Base-by-base conservation (phyloP, 2,329 filamentous ascomycete species). In the Huntiella omanensis region DNA sequence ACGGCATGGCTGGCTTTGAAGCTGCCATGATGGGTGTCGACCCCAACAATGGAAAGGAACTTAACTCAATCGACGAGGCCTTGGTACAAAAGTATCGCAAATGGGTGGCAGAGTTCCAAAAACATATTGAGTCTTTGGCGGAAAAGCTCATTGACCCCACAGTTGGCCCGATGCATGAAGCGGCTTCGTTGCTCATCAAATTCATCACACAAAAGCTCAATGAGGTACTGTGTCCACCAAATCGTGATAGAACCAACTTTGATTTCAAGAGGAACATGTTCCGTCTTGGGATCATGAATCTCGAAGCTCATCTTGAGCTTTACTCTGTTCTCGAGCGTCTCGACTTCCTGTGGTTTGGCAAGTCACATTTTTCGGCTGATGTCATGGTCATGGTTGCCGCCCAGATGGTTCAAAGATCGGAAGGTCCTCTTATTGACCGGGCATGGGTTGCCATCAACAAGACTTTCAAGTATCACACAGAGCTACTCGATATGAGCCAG, bases 341-440 rank as follows among this genome's bases (percentile, higher is more conserved):
- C 0, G 67, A 68, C 1, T 76, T 74, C 54, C 53, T 69, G 8
- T 77, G 73, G 73, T 74, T 69, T 52, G 61, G 67, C 55, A 64
- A 65, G 49, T 58, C 62, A 17, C 67, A 73, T 53, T 73, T 76
- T 55, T 71, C 75, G 53, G 57, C 69, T 41, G 72, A 73, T 47
- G 59, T 75, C 17, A 70, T 75, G 50, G 60, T 68, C 34, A 73
- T 71, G 54, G 63, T 74, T 55, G 66, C 67, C 0, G 69, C 69
- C 4, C 69, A 74, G 54, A 63, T 77, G 10, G 66, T 63, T 51
- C 61, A 65, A 32, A 66, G 68, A 34, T 64, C 62, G 0, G 61
- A 60, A 2, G 72, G 73, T 6, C 57, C 55, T 3, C 58, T 75
- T 7, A 66, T 72, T 6, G 70, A 75, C 39, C 64, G 67, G 28